These are phyloP conservation scores for Blastocystis sp. DNA, from an alignment of 352 stramenopile genomes.

Conservation along the genomic window DNA sequence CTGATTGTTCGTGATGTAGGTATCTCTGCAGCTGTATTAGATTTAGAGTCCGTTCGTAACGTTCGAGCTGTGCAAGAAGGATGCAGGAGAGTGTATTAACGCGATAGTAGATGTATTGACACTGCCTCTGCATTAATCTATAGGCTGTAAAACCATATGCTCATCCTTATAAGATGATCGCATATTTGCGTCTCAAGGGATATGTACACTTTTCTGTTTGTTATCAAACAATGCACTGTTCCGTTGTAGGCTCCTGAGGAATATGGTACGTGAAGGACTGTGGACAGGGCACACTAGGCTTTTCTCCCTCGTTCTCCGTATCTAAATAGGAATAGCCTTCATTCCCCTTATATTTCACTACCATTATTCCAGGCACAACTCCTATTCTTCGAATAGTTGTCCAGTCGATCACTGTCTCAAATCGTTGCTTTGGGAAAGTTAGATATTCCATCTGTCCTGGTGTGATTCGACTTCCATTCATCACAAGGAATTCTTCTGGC, in stretches of 20 bases:
- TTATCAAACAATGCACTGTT: conserved; percentile 35
- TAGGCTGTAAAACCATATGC: conserved; percentile 16
- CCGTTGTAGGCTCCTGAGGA: neutral
- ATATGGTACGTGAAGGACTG: conserved; percentile 33
- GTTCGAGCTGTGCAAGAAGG: neutral
- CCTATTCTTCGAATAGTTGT: neutral
- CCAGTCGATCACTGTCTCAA: neutral
- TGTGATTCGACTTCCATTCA: neutral
- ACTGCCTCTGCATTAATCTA: neutral
- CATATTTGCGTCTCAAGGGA: conserved; percentile 15
- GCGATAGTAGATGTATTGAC: neutral
- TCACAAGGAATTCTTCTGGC: neutral
- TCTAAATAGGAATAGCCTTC: neutral
- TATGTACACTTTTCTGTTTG: conserved; percentile 32
- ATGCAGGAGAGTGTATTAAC: neutral
- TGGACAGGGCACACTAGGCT: neutral
- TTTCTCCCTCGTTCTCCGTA: neutral
- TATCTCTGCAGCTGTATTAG: neutral
- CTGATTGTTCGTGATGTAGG: conserved; percentile 31
- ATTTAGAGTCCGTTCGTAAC: conserved; percentile 22
- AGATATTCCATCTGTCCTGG: neutral
- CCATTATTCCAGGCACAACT: neutral
- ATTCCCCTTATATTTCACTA: neutral
- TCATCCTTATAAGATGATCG: conserved; percentile 8
- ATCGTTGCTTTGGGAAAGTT: neutral